Percentiles rank a stretch among this genome's conserved stretches.
Conservation (phyloP, 768 basidiomycete species). For the Suillus lakei region DNA sequence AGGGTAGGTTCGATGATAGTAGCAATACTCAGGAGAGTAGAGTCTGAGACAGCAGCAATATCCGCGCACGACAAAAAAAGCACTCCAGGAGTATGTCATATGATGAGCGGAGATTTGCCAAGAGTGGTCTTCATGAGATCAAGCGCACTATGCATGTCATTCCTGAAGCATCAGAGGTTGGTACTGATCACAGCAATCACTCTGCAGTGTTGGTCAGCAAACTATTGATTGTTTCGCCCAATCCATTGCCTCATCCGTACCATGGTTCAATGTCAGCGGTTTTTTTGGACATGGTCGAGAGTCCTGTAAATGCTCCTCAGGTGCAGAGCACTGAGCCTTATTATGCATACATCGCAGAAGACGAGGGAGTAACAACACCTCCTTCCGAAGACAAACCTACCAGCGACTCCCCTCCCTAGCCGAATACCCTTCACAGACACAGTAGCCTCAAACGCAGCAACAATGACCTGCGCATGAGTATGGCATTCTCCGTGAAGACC, state of each 20-base stretch:
- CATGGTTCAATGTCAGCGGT: constrained; percentile 39
- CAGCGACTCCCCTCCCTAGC: constrained; percentile 32
- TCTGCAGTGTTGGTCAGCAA: constrained; percentile 21
- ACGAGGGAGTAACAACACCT: constrained; percentile 31
- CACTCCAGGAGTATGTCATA: constrained; percentile 20
- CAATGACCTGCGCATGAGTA: constrained; percentile 48
- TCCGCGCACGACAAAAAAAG: constrained; percentile 16
- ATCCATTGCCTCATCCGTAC: constrained; percentile 51
- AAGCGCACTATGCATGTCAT: constrained; percentile 35
- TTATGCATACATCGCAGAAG: constrained; percentile 16
- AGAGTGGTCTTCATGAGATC: constrained; percentile 23
- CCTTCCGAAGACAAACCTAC: constrained; percentile 39
- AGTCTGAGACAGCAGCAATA: constrained; percentile 13
- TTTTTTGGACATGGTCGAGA: constrained; percentile 39
- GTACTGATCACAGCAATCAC: constrained; percentile 17
- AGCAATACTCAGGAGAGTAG: constrained; percentile 20
- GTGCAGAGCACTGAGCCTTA: constrained; percentile 16
- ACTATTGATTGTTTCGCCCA: constrained; percentile 43
- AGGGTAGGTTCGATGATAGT: constrained; percentile 13
- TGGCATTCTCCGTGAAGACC: constrained; percentile 59
- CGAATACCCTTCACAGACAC: constrained; percentile 49
- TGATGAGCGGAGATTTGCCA: constrained; percentile 21
- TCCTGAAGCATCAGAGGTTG: constrained; percentile 30
- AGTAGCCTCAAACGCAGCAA: constrained; percentile 69
- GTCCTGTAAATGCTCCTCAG: constrained; percentile 30